These are phyloP conservation scores for Sclerospora graminicola DNA, from an alignment of 352 stramenopile genomes.

Conservation along the genomic window DNA sequence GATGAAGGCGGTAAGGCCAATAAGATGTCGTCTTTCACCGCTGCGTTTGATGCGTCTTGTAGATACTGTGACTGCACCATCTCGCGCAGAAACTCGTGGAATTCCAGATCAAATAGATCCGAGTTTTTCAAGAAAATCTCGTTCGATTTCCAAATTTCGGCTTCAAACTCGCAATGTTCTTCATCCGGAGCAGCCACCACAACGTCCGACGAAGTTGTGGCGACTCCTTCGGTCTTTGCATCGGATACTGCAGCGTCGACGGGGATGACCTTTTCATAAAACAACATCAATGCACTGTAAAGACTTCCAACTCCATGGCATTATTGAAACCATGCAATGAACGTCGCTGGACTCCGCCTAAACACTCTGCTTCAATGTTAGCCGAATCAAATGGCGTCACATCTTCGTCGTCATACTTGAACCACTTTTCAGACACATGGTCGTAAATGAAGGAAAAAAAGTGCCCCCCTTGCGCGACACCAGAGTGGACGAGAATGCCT, in stretches of 20 bases:
- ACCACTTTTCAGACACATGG: conserved; percentile 65
- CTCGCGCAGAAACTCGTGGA: conserved; percentile 86
- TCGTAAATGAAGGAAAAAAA: conserved; percentile 95
- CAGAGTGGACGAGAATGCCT: conserved; percentile 86
- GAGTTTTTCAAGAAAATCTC: too few species aligned
- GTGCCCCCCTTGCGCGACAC: conserved; percentile 96
- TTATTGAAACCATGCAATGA: conserved; percentile 92
- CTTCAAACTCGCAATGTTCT: conserved; percentile 70
- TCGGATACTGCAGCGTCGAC: conserved; percentile 11
- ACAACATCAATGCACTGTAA: conserved; percentile 98
- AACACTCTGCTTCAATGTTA: conserved; percentile 96
- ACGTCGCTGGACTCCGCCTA: conserved; percentile 92
- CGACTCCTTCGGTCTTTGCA: conserved; percentile 2
- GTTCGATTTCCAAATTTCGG: conserved; percentile 91
- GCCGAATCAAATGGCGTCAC: conserved; percentile 92
- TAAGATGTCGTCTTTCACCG: too few species aligned
- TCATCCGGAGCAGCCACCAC: conserved; percentile 21
- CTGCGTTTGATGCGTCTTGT: too few species aligned
- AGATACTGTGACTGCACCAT: conserved; percentile 82
- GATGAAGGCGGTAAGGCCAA: conserved; percentile 15
- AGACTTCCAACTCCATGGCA: conserved; percentile 96
- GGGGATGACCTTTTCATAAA: too few species aligned
- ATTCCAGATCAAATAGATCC: too few species aligned
- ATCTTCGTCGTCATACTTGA: too few species aligned
- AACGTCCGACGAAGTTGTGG: conserved; percentile 6